Evolutionary conservation across 257 asterid species (phyloP).

Genomic region (Solanum appendiculatum): DNA sequence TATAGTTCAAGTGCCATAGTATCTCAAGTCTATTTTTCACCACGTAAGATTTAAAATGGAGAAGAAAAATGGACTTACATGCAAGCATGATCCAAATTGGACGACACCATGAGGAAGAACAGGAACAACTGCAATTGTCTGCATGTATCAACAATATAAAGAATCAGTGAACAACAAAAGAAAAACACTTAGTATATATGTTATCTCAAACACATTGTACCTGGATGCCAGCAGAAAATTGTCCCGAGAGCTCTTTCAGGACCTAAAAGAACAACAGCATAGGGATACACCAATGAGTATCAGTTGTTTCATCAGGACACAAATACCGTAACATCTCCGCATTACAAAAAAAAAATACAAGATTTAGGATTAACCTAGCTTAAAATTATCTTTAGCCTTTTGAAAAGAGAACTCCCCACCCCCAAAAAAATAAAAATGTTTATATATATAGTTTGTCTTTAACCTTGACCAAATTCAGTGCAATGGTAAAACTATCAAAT

Average conservation of each 20-base stretch:
- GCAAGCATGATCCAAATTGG: constrained; percentile 68
- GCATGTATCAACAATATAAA: constrained; percentile 7
- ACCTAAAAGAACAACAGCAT: constrained; percentile 29
- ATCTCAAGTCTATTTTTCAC: neutral
- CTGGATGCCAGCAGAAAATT: constrained; percentile 90
- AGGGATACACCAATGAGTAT: neutral
- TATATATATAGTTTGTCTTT: neutral
- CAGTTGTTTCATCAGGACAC: neutral
- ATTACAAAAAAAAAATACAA: neutral
- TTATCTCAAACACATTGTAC: constrained; percentile 15
- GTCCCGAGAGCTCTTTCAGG: constrained; percentile 53
- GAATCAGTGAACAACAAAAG: neutral
- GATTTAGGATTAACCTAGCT: neutral
- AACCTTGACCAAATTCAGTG: neutral
- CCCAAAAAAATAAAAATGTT: neutral
- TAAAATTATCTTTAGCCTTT: neutral
- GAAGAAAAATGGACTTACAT: constrained; percentile 18
- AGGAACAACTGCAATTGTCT: constrained; percentile 84
- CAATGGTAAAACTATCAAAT: neutral
- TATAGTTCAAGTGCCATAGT: neutral
- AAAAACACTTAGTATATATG: neutral
- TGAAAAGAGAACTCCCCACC: neutral
- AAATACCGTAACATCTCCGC: neutral
- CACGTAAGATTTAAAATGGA: neutral
- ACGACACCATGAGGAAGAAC: constrained; percentile 90